These are phyloP conservation scores for Daldinia bambusicola DNA, from an alignment of 495 filamentous ascomycete genomes.

Conservation along the genomic window DNA sequence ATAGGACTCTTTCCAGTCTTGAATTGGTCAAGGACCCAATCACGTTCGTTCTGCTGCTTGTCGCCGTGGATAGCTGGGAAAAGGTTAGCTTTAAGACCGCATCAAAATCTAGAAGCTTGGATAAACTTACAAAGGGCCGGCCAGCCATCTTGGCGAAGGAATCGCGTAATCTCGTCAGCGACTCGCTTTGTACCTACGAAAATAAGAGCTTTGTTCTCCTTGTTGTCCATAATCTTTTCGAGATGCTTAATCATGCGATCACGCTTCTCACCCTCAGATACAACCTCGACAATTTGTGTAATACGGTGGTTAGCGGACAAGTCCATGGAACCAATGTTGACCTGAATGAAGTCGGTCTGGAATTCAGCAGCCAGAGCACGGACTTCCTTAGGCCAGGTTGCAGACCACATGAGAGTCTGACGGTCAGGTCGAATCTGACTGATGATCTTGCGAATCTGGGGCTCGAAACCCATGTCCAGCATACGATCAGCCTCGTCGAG, in stretches of 20 bases:
- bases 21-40: constrained; percentile 99
- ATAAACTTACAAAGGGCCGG: constrained; percentile 89
- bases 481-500: constrained; percentile 91
- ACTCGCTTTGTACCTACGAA: constrained; percentile 99
- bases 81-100: constrained; percentile 56
- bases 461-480: constrained; percentile 93
- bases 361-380: constrained; percentile 95
- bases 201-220: constrained; percentile 90
- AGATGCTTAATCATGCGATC: constrained; percentile 97
- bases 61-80: constrained; percentile 92
- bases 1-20: constrained; percentile 96
- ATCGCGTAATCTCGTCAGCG: constrained; percentile 97
- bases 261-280: constrained; percentile 96
- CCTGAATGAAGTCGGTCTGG: constrained; percentile 96
- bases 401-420: constrained; percentile 99
- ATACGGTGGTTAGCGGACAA: constrained; percentile 98
- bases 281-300: constrained; percentile 95
- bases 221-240: constrained; percentile 97
- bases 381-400: constrained; percentile 99
- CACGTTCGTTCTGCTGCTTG: constrained; percentile 99
- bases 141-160: constrained; percentile 98
- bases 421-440: constrained; percentile 97
- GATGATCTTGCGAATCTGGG: constrained; percentile 93
- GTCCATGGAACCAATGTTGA: constrained; percentile 98
- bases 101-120: neutral